Percentiles rank a stretch among this genome's conserved stretches.
Evolutionary conservation across 192 early-diverging fungal genomes (phyloP).

Genomic region (Phycomyces nitens): DNA sequence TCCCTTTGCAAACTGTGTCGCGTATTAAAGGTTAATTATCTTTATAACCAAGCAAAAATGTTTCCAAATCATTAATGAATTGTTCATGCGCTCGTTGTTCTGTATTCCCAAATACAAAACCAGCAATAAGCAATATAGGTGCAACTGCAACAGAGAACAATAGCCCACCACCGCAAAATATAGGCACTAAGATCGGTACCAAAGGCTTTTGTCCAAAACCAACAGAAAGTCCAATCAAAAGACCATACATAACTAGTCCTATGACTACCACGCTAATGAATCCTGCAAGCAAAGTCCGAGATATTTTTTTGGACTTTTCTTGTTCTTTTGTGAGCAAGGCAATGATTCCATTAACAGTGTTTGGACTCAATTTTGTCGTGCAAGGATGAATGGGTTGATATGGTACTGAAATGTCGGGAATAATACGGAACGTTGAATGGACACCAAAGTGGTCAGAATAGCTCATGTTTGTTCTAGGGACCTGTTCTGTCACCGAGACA

Average conservation of each 20-base stretch:
- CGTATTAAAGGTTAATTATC: too few species aligned
- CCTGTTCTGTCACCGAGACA: conserved; percentile 33
- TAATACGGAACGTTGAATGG: conserved; percentile 37
- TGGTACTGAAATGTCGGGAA: not conserved
- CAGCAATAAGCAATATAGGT: conserved; percentile 16
- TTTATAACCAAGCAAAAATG: not conserved
- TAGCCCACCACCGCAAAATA: conserved; percentile 12
- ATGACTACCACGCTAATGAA: not conserved
- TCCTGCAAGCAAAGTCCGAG: not conserved
- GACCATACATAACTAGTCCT: conserved; percentile 3
- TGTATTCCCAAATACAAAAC: conserved; percentile 24
- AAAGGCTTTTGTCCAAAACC: not conserved
- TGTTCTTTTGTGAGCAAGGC: conserved; percentile 1
- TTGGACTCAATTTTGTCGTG: not conserved
- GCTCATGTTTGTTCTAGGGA: conserved; percentile 27
- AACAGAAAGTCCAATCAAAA: conserved; percentile 7
- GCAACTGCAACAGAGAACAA: not conserved
- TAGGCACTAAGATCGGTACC: conserved; percentile 7
- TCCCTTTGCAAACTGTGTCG: too few species aligned
- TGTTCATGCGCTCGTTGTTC: conserved; percentile 16
- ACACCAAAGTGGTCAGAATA: conserved; percentile 56
- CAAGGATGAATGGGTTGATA: not conserved
- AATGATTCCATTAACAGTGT: conserved; percentile 6
- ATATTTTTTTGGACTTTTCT: conserved; percentile 1
- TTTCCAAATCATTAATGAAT: conserved; percentile 12